Base-by-base conservation (phyloP, 2,329 filamentous ascomycete genomes). In the Ophiobolus disseminans region DNA sequence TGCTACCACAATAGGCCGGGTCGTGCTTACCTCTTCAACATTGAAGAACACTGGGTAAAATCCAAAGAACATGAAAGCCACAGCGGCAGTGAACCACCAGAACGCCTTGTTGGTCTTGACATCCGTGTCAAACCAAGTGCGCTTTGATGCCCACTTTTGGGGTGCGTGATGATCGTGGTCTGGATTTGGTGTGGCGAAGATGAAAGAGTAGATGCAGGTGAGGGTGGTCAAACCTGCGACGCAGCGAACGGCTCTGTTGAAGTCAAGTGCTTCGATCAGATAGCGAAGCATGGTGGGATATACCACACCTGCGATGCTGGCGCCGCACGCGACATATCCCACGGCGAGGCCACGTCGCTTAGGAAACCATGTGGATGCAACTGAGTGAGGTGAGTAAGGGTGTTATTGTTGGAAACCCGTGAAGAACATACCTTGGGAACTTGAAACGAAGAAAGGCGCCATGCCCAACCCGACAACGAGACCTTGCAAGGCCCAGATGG, bases 11-110 rank as follows among this genome's bases (percentile, higher is more conserved):
- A 22, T 35, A 2, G 26, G 11, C 14, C 9, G 26, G 11, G 16
- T 10, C 19, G 16, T 39, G 60, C 66, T 50, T 61, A 74, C 73
- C 63, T 80, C 78, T 60, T 80, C 78, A 22, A 81, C 73, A 50
- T 79, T 80, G 70, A 81, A 81, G 66, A 80, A 80, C 16, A 81
- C 66, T 3, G 77, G 74, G 51, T 81, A 81, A 60, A 80, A 81
- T 17, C 79, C 79, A 39, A 80, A 73, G 68, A 80, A 81, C 37
- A 80, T 66, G 52, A 78, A 76, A 1, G 72, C 68, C n/a, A 80
- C 74, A 4, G 73, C 68, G 2, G 73, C 74, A 17, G 73, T 73
- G 51, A 79, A 76, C 69, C 73, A 79, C 45, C 61, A 65, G 55
- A 75, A 81, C 2, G 76, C 62, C 17, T 62, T 65, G 61, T 77